Evolutionary conservation across 2,329 filamentous ascomycete genomes (phyloP).

Genomic region (Triangularia verruculosa): DNA sequence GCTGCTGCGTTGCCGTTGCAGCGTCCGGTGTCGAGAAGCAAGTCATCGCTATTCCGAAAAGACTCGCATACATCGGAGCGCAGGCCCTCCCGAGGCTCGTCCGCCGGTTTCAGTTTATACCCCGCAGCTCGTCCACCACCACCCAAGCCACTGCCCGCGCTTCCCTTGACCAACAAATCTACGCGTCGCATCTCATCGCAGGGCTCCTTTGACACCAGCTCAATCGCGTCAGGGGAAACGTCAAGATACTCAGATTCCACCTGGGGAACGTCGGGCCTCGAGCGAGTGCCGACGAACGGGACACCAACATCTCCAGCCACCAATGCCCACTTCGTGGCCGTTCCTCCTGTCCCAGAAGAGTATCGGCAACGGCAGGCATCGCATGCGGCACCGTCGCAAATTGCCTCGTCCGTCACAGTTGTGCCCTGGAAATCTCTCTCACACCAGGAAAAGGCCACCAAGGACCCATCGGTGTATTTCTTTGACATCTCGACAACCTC

Average conservation of each 20-base stretch:
- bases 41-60: conserved; percentile 18
- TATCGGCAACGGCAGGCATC: conserved; percentile 7
- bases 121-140: conserved; percentile 22
- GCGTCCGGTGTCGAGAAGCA: conserved; percentile 17
- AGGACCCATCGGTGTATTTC: conserved; percentile 35
- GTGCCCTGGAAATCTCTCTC: conserved; percentile 27
- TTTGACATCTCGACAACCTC: conserved; percentile 37
- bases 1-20: neutral
- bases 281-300: conserved; percentile 20
- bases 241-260: conserved; percentile 27
- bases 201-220: conserved; percentile 19
- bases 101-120: conserved; percentile 26
- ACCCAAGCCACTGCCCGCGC: conserved; percentile 24
- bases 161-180: conserved; percentile 19
- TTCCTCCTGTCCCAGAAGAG: conserved; percentile 10
- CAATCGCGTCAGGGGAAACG: conserved; percentile 17
- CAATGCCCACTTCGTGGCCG: neutral
- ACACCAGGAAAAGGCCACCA: conserved; percentile 22
- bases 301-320: conserved; percentile 11
- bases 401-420: conserved; percentile 16
- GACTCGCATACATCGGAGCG: conserved; percentile 24
- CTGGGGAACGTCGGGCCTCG: conserved; percentile 15
- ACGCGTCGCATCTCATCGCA: conserved; percentile 20
- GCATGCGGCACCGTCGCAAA: neutral
- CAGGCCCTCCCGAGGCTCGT: conserved; percentile 22